phyloP scores from a whole-genome alignment of 2,329 filamentous ascomycete genomes.

The Gyromitra esculenta region DNA sequence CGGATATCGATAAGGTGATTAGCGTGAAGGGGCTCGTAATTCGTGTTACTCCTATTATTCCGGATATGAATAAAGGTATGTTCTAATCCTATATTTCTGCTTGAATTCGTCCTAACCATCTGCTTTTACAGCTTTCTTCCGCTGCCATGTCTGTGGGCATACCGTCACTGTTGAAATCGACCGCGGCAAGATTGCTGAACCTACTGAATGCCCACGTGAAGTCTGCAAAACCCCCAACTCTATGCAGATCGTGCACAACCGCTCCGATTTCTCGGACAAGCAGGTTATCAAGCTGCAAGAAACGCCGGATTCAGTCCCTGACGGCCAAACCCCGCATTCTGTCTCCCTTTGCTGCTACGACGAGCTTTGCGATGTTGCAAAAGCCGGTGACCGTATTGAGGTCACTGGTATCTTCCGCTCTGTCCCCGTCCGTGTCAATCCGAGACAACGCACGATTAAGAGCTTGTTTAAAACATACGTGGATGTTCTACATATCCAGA shows the following conservation, averaged over 20 bases:
- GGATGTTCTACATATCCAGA: slow-evolving; percentile 93
- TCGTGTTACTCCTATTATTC: slow-evolving; percentile 92
- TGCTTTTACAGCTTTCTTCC: slow-evolving; percentile 78
- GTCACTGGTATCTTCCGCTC: slow-evolving; percentile 97
- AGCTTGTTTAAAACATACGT: slow-evolving; percentile 98
- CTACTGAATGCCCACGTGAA: slow-evolving; percentile 84
- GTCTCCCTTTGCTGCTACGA: slow-evolving; percentile 97
- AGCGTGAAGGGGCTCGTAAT: slow-evolving; percentile 97
- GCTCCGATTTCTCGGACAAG: slow-evolving; percentile 93
- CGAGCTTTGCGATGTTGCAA: slow-evolving; percentile 96
- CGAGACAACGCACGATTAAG: slow-evolving; percentile 89
- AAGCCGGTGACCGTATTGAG: slow-evolving; percentile 94
- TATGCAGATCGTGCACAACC: slow-evolving; percentile 98
- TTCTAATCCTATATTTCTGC: not conserved
- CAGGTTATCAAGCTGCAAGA: slow-evolving; percentile 99
- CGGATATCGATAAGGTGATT: slow-evolving; percentile 95
- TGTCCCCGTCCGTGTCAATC: slow-evolving; percentile 92
- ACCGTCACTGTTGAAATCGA: slow-evolving; percentile 91
- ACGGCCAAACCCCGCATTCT: slow-evolving; percentile 96
- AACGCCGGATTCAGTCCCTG: slow-evolving; percentile 91
- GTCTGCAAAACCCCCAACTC: slow-evolving; percentile 88
- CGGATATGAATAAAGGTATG: slow-evolving; percentile 90
- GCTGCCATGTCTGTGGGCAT: slow-evolving; percentile 91
- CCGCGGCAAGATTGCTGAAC: slow-evolving; percentile 94
- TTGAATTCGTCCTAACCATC: slow-evolving; percentile 43